phyloP scores from a whole-genome alignment of 2,329 filamentous ascomycete genomes.

The Penicillium freii region DNA sequence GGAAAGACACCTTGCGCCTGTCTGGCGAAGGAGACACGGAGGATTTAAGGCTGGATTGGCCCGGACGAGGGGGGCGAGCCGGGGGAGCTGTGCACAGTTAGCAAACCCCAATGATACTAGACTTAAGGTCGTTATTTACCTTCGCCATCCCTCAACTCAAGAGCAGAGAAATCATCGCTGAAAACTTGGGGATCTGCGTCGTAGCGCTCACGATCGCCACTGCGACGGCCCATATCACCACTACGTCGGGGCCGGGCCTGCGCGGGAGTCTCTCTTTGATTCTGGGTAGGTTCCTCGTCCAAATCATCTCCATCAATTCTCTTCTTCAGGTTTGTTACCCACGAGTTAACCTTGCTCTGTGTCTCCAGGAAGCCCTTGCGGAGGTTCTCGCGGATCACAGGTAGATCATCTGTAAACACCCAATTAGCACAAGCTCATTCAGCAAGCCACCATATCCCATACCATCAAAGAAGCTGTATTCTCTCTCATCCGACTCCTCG shows the following conservation, averaged over 20 bases:
- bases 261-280: slow-evolving; percentile 34
- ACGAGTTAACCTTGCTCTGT: slow-evolving; percentile 86
- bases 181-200: slow-evolving; percentile 91
- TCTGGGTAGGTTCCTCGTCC: slow-evolving; percentile 28
- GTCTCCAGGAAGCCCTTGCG: slow-evolving; percentile 94
- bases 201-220: slow-evolving; percentile 86
- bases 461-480: slow-evolving; percentile 88
- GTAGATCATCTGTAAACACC: slow-evolving; percentile 69
- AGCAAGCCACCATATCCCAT: slow-evolving; percentile 13
- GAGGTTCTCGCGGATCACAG: slow-evolving; percentile 87
- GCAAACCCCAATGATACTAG: neutral
- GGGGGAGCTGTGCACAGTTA: slow-evolving; percentile 51
- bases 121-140: slow-evolving; percentile 34
- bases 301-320: slow-evolving; percentile 84
- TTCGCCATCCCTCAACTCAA: slow-evolving; percentile 63
- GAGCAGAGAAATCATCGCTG: slow-evolving; percentile 77
- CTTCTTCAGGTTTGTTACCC: slow-evolving; percentile 90
- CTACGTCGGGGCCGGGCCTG: slow-evolving; percentile 56
- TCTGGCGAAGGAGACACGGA: slow-evolving; percentile 58
- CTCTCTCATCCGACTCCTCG: slow-evolving; percentile 63
- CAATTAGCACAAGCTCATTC: slow-evolving; percentile 14
- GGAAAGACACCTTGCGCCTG: slow-evolving; percentile 56
- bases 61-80: slow-evolving; percentile 62
- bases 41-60: slow-evolving; percentile 73
- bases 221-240: slow-evolving; percentile 65